Conservation (phyloP, 352 stramenopile genomes). For the Albugo candida region DNA sequence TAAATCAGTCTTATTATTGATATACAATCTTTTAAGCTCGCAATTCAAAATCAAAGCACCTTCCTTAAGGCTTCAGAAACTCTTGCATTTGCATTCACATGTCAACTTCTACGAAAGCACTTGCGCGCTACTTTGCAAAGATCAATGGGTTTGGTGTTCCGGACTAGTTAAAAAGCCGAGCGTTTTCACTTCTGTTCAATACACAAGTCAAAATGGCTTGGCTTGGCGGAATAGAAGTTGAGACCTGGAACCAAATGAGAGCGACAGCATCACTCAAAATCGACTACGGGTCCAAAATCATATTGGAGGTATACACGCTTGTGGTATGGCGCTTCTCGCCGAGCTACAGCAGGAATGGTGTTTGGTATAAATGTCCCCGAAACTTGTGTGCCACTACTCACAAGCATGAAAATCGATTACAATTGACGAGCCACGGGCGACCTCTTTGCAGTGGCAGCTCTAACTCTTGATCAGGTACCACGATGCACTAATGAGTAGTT, state of each 20-base stretch:
- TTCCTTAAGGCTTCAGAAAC: too few species aligned
- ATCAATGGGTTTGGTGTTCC: slow-evolving; percentile 22
- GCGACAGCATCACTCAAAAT: slow-evolving; percentile 56
- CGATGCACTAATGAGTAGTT: neutral
- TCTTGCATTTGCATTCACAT: neutral
- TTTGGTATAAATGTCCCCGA: slow-evolving; percentile 78
- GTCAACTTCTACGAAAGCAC: slow-evolving; percentile 17
- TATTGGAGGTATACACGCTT: slow-evolving; percentile 73
- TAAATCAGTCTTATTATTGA: too few species aligned
- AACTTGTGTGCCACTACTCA: slow-evolving; percentile 55
- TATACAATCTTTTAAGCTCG: too few species aligned
- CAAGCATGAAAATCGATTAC: slow-evolving; percentile 71
- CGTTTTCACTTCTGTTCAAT: slow-evolving; percentile 64
- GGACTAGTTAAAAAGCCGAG: slow-evolving; percentile 18
- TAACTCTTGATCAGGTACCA: slow-evolving; percentile 43
- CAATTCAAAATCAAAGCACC: too few species aligned
- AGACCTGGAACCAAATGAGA: slow-evolving; percentile 23
- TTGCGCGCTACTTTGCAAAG: slow-evolving; percentile 30
- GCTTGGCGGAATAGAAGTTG: slow-evolving; percentile 51
- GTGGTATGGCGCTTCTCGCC: slow-evolving; percentile 64
- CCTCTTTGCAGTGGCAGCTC: slow-evolving; percentile 39
- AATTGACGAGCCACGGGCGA: slow-evolving; percentile 48
- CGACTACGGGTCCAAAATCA: slow-evolving; percentile 68
- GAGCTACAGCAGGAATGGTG: slow-evolving; percentile 67
- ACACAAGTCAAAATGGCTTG: slow-evolving; percentile 68